phyloP scores from a whole-genome alignment of 768 basidiomycete species.

The Lactarius vividus region DNA sequence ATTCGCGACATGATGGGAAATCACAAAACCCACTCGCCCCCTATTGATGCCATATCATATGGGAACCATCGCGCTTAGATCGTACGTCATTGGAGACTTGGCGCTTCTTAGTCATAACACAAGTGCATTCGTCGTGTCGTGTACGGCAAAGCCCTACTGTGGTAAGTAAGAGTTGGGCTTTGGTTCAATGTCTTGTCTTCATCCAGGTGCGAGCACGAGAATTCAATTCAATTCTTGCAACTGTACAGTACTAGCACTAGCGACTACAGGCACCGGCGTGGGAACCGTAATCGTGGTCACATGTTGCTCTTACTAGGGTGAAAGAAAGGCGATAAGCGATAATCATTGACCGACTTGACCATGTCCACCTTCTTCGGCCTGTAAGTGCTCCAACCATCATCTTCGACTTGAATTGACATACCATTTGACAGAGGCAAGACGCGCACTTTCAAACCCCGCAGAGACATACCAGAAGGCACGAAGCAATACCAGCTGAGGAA shows the following conservation, averaged over 20 bases:
- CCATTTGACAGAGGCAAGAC: conserved; percentile 67
- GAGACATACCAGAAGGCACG: conserved; percentile 92
- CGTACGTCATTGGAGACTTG: background rate
- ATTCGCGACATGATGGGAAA: conserved; percentile 35
- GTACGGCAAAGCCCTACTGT: background rate
- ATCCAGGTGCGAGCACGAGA: background rate
- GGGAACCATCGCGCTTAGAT: no score
- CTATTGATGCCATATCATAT: no score
- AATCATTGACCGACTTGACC: conserved; percentile 8
- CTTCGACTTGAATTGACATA: background rate
- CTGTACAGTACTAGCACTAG: no score
- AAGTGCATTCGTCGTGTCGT: no score
- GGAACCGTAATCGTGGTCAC: background rate
- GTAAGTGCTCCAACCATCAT: conserved; percentile 46
- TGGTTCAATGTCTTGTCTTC: background rate
- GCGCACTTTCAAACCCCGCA: conserved; percentile 94
- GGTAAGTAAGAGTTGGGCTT: background rate
- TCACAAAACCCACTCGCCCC: background rate
- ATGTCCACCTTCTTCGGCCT: conserved; percentile 92
- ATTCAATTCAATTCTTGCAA: background rate
- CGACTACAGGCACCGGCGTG: background rate
- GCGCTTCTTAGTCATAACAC: no score
- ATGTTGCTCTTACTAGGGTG: background rate
- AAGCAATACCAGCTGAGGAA: conserved; percentile 98
- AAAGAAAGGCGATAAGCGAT: background rate